Conservation (phyloP, 257 asterid genomes). For the Eustoma russellianum region DNA sequence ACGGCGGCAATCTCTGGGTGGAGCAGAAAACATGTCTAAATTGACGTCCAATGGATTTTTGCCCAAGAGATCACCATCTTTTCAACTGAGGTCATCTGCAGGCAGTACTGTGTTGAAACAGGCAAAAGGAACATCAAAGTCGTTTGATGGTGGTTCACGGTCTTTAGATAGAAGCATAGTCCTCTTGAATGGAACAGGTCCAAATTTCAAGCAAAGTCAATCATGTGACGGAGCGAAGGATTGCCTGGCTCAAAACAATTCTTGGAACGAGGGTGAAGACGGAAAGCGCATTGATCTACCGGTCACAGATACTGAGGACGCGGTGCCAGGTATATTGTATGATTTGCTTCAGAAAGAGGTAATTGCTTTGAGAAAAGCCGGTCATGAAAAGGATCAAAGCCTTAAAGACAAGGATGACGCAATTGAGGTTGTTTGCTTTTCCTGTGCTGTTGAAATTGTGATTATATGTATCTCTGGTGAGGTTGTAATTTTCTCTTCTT, state of each 20-base stretch:
- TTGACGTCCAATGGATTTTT: constrained; percentile 70
- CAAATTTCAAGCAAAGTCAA: constrained; percentile 80
- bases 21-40: constrained; percentile 78
- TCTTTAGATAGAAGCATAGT: constrained; percentile 72
- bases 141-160: constrained; percentile 95
- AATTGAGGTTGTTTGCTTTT: constrained; percentile 60
- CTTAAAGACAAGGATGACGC: constrained; percentile 98
- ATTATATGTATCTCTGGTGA: constrained; percentile 9
- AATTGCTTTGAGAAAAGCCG: constrained; percentile 74
- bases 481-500: constrained; percentile 9
- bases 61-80: constrained; percentile 91
- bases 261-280: constrained; percentile 56
- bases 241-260: constrained; percentile 39
- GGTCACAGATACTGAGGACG: constrained; percentile 58
- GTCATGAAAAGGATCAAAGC: constrained; percentile 93
- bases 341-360: constrained; percentile 91
- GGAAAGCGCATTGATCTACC: constrained; percentile 50
- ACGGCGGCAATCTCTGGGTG: constrained; percentile 91
- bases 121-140: constrained; percentile 96
- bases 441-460: not conserved
- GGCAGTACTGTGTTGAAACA: constrained; percentile 84
- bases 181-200: constrained; percentile 78
- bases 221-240: constrained; percentile 88
- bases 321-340: constrained; percentile 71
- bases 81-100: constrained; percentile 79